A percentile compares a stretch with the other conserved stretches of the same genome.
These are phyloP conservation scores for Liquidambar formosana DNA, from an alignment of 164 flowering plant species.

Conservation along the genomic window DNA sequence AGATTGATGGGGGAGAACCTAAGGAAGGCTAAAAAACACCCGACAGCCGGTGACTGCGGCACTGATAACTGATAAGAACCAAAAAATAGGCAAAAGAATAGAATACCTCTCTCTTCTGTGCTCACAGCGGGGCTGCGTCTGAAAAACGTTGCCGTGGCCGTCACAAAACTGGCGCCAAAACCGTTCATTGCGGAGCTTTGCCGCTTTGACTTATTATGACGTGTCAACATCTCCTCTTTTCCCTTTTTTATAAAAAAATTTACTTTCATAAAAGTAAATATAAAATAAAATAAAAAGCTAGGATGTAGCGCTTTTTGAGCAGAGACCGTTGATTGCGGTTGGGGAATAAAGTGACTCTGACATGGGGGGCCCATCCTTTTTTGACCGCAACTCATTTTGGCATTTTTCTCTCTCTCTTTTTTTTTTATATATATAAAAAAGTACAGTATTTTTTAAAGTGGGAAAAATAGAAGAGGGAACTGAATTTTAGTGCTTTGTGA, in stretches of 20 bases:
- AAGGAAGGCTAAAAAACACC: no score
- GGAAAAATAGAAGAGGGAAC: no score
- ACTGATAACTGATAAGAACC: no score
- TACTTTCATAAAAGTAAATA: background rate
- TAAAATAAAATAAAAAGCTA: background rate
- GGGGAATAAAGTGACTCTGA: conserved; percentile 36
- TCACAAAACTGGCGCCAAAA: conserved; percentile 42
- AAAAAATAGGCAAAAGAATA: no score
- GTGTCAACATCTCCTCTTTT: conserved; percentile 15
- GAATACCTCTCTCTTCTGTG: background rate
- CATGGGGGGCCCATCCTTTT: conserved; percentile 29
- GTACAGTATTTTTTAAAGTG: no score
- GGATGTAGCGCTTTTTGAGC: conserved; percentile 28
- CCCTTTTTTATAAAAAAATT: background rate
- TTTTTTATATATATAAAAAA: conserved; percentile 3
- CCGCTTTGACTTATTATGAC: conserved; percentile 36
- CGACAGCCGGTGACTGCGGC: background rate
- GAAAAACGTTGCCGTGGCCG: conserved; percentile 28
- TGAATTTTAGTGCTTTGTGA: no score
- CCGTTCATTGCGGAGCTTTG: conserved; percentile 49
- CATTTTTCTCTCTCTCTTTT: conserved; percentile 8
- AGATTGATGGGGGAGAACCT: no score
- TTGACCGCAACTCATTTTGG: conserved; percentile 23
- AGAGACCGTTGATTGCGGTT: conserved; percentile 80
- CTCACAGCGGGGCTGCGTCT: conserved; percentile 3